Evolutionary conservation across 2,329 filamentous ascomycete genomes (phyloP).

Genomic region (Venturia asperata): DNA sequence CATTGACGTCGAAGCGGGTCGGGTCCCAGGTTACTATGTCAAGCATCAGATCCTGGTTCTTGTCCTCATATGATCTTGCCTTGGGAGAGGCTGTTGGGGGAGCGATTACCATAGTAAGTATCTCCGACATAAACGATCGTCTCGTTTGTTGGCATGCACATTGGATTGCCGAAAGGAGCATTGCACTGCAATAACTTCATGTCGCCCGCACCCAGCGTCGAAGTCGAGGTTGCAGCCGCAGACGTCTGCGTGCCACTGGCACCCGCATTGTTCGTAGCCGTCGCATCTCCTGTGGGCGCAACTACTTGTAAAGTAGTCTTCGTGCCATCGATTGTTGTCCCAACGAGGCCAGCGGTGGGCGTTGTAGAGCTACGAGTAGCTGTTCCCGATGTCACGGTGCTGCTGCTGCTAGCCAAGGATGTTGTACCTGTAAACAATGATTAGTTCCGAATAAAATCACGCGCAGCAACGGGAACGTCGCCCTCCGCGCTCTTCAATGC

Average conservation of each 20-base stretch:
- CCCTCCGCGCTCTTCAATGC: no score
- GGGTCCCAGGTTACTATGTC: slow-evolving; percentile 26
- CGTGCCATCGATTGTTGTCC: slow-evolving; percentile 24
- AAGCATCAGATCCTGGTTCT: not conserved
- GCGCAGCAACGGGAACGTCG: no score
- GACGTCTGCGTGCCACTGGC: slow-evolving; percentile 18
- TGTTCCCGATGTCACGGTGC: not conserved
- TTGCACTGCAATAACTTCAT: slow-evolving; percentile 19
- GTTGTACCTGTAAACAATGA: not conserved
- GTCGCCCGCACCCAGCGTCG: slow-evolving; percentile 17
- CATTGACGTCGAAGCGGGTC: slow-evolving; percentile 24
- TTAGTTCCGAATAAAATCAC: not conserved
- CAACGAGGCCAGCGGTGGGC: slow-evolving; percentile 22
- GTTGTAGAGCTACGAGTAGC: slow-evolving; percentile 12
- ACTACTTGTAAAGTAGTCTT: slow-evolving; percentile 23
- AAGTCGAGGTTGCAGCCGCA: slow-evolving; percentile 19
- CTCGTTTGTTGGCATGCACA: slow-evolving; percentile 33
- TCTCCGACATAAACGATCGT: slow-evolving; percentile 32
- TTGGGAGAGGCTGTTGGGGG: not conserved
- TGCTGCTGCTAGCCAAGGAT: not conserved
- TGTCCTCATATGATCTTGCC: not conserved
- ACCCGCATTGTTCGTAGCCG: not conserved
- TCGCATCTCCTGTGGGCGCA: slow-evolving; percentile 21
- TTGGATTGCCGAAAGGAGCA: slow-evolving; percentile 26
- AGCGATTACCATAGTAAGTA: slow-evolving; percentile 29